Conservation (phyloP, 2,329 filamentous ascomycete genomes). For the Pseudocercospora cruenta region DNA sequence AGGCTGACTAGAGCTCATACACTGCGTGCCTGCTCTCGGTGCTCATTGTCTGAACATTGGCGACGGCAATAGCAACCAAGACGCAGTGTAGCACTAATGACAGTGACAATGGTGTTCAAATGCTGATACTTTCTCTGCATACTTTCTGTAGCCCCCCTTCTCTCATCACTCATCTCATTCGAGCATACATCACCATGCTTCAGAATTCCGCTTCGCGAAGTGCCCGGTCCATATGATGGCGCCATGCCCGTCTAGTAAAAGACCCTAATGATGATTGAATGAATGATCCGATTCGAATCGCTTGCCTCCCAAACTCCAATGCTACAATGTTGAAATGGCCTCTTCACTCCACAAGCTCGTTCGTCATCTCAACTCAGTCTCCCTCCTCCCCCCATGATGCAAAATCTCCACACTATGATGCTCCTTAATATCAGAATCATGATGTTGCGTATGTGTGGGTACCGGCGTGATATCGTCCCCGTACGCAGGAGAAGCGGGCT, state of each 20-base stretch:
- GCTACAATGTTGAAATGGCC: neutral
- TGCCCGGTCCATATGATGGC: neutral
- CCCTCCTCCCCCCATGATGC: neutral
- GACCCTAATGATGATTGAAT: neutral
- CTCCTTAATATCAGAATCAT: neutral
- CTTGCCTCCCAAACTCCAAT: neutral
- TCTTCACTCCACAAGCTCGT: neutral
- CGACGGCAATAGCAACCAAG: no score
- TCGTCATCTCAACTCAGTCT: neutral
- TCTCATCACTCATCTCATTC: neutral
- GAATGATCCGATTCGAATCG: neutral
- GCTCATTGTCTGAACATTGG: no score
- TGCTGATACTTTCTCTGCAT: neutral
- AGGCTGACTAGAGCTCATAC: no score
- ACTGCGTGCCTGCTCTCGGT: no score
- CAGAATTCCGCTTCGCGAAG: neutral
- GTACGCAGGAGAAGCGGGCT: conserved; percentile 11
- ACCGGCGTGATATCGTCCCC: conserved; percentile 10
- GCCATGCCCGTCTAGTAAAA: neutral
- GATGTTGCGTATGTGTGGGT: neutral
- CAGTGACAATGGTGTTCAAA: neutral
- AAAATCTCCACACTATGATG: conserved; percentile 3
- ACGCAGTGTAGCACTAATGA: no score
- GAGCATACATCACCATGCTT: neutral
- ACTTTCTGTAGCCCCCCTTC: neutral